Percentiles rank a stretch among this genome's conserved stretches.
Evolutionary conservation across 2,329 filamentous ascomycete species (phyloP).

Genomic region (Penicillium sp.): DNA sequence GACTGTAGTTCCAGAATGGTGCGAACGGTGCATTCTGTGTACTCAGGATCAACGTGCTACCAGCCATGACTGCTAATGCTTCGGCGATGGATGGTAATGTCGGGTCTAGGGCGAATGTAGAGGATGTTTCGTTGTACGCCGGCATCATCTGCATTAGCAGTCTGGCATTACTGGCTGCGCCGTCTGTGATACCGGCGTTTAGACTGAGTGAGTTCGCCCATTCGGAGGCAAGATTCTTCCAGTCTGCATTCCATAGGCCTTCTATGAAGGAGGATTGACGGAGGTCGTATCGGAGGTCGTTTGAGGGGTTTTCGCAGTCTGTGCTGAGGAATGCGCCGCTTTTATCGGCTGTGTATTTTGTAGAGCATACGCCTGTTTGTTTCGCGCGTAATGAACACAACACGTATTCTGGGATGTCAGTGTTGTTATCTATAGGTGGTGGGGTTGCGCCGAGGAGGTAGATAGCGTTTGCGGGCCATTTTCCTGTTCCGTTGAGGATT

Average conservation of each 20-base stretch:
- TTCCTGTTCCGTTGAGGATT: slow-evolving; percentile 54
- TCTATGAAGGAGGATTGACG: slow-evolving; percentile 37
- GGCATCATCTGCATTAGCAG: slow-evolving; percentile 58
- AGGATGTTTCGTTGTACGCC: slow-evolving; percentile 26
- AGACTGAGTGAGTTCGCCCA: slow-evolving; percentile 59
- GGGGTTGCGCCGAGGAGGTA: slow-evolving; percentile 63
- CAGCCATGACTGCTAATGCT: slow-evolving; percentile 67
- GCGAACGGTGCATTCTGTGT: slow-evolving; percentile 60
- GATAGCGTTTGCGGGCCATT: slow-evolving; percentile 52
- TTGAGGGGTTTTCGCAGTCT: slow-evolving; percentile 59
- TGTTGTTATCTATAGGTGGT: slow-evolving; percentile 16
- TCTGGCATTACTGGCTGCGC: slow-evolving; percentile 59
- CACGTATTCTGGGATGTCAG: slow-evolving; percentile 52
- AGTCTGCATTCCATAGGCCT: slow-evolving; percentile 47
- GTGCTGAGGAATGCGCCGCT: slow-evolving; percentile 60
- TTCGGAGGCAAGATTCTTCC: slow-evolving; percentile 54
- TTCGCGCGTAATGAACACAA: slow-evolving; percentile 67
- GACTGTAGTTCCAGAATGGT: slow-evolving; percentile 53
- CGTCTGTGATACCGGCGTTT: slow-evolving; percentile 54
- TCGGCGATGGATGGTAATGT: slow-evolving; percentile 68
- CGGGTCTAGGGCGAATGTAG: slow-evolving; percentile 44
- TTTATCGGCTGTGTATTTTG: slow-evolving; percentile 53
- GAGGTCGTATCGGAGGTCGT: slow-evolving; percentile 56
- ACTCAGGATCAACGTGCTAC: slow-evolving; percentile 63
- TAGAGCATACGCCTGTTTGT: slow-evolving; percentile 65